These are phyloP conservation scores for Pichia sp. DNA, from an alignment of 1,139 yeast species.

Conservation along the genomic window DNA sequence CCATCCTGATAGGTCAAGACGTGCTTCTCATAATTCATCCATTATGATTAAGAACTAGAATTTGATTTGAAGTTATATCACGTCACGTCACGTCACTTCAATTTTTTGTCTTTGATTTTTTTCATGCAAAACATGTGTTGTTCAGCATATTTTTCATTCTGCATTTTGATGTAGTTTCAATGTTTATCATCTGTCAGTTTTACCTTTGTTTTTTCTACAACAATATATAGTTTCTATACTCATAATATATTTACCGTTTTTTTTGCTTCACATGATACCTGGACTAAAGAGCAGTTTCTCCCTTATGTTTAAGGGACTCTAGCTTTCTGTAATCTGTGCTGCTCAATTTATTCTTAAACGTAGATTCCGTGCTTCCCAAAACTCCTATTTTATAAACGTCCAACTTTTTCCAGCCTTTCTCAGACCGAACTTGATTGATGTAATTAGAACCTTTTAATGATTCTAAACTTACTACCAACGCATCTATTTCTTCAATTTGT, in stretches of 20 bases:
- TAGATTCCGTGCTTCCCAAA: constrained; percentile 55
- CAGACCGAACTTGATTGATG: constrained; percentile 57
- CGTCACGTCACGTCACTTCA: constrained; percentile 8
- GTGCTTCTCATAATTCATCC: constrained; percentile 48
- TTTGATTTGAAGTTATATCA: too few species aligned
- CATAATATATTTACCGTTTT: background rate
- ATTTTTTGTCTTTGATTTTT: background rate
- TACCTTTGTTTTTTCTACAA: background rate
- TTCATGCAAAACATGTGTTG: background rate
- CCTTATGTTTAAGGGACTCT: constrained; percentile 15
- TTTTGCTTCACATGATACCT: background rate
- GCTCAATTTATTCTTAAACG: constrained; percentile 69
- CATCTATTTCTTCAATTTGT: constrained; percentile 61
- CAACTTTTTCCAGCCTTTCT: constrained; percentile 46
- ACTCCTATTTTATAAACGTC: constrained; percentile 58
- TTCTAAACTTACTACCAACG: constrained; percentile 75
- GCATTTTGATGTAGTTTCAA: too few species aligned
- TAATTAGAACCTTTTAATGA: constrained; percentile 66
- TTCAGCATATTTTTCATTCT: too few species aligned
- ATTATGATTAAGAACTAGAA: constrained; percentile 36
- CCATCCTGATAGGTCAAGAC: constrained; percentile 68
- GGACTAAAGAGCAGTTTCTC: background rate
- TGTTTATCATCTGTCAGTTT: background rate
- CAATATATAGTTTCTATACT: too few species aligned
- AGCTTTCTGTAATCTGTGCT: constrained; percentile 51